A percentile compares a stretch with the other conserved stretches of the same genome.
These are phyloP conservation scores for Cercospora berteroae DNA, from an alignment of 2,329 filamentous ascomycete genomes.

Conservation along the genomic window DNA sequence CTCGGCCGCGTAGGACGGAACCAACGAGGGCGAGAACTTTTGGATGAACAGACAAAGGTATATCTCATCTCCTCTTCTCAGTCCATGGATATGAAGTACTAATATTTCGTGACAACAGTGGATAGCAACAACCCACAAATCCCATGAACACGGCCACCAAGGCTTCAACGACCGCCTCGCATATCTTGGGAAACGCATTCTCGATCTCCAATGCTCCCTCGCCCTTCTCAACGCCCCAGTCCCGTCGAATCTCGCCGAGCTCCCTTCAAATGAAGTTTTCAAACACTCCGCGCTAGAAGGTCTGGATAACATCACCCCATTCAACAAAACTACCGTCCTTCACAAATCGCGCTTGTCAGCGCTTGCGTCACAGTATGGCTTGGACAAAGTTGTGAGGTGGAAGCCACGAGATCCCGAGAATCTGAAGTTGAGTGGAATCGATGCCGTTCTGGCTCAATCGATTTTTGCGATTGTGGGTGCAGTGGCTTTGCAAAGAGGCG, in stretches of 20 bases:
- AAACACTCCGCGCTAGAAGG: slow-evolving; percentile 67
- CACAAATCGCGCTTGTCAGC: slow-evolving; percentile 64
- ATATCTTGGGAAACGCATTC: slow-evolving; percentile 70
- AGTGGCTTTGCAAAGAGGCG: slow-evolving; percentile 82
- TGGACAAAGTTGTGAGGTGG: slow-evolving; percentile 80
- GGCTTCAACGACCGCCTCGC: slow-evolving; percentile 92
- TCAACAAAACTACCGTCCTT: slow-evolving; percentile 61
- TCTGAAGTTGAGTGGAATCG: slow-evolving; percentile 68
- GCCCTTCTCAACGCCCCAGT: slow-evolving; percentile 54
- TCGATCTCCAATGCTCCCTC: slow-evolving; percentile 64
- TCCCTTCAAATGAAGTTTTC: slow-evolving; percentile 46
- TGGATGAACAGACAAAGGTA: slow-evolving; percentile 81
- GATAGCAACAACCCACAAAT: slow-evolving; percentile 96
- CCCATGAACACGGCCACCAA: slow-evolving; percentile 90
- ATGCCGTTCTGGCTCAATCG: slow-evolving; percentile 71
- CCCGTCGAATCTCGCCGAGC: slow-evolving; percentile 13
- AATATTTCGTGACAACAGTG: slow-evolving; percentile 51
- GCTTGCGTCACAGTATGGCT: slow-evolving; percentile 67
- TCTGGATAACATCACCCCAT: slow-evolving; percentile 67
- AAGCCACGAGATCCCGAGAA: slow-evolving; percentile 74
- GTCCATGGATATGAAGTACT: not conserved
- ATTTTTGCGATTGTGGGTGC: slow-evolving; percentile 86
- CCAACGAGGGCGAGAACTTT: slow-evolving; percentile 62
- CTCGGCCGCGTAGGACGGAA: slow-evolving; percentile 56
- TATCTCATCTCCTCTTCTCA: not conserved